These are phyloP conservation scores for Eimeria brunetti DNA, from an alignment of 169 alveolate genomes.

Conservation along the genomic window DNA sequence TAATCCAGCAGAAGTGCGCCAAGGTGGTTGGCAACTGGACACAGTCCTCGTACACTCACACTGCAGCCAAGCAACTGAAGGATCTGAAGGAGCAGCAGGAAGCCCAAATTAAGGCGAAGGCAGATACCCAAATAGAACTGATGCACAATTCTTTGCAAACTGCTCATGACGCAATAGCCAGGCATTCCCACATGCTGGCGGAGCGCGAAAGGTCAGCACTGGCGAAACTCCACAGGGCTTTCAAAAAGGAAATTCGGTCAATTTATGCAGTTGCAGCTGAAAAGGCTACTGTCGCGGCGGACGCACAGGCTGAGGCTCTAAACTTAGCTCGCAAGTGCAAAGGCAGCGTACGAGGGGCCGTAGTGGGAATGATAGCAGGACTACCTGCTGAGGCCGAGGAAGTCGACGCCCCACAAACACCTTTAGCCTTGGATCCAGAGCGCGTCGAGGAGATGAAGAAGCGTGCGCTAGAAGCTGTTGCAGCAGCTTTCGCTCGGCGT, in stretches of 20 bases:
- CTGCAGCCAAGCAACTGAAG: slow-evolving; percentile 45
- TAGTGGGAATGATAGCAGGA: neutral
- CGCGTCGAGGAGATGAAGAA: slow-evolving; percentile 28
- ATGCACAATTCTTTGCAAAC: slow-evolving; percentile 52
- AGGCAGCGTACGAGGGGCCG: slow-evolving; percentile 13
- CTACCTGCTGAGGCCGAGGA: neutral
- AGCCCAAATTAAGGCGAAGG: slow-evolving; percentile 24
- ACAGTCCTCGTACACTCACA: neutral
- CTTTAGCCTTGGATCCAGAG: neutral
- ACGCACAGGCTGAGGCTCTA: slow-evolving; percentile 18
- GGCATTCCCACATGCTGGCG: slow-evolving; percentile 50
- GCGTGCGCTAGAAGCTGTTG: slow-evolving; percentile 10
- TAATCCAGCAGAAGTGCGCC: slow-evolving; percentile 49
- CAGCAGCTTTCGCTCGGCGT: slow-evolving; percentile 52
- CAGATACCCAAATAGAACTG: slow-evolving; percentile 44
- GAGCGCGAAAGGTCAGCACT: slow-evolving; percentile 52
- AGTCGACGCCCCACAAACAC: neutral
- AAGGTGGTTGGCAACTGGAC: slow-evolving; percentile 54
- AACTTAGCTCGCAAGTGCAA: slow-evolving; percentile 37
- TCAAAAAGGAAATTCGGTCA: slow-evolving; percentile 43
- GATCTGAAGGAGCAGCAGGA: slow-evolving; percentile 62
- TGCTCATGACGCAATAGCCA: slow-evolving; percentile 38
- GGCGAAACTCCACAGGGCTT: slow-evolving; percentile 43
- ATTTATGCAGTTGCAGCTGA: slow-evolving; percentile 36
- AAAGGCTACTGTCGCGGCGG: slow-evolving; percentile 33